These are phyloP conservation scores for Chrysoporthe cubensis DNA, from an alignment of 2,329 filamentous ascomycete genomes.

Conservation along the genomic window DNA sequence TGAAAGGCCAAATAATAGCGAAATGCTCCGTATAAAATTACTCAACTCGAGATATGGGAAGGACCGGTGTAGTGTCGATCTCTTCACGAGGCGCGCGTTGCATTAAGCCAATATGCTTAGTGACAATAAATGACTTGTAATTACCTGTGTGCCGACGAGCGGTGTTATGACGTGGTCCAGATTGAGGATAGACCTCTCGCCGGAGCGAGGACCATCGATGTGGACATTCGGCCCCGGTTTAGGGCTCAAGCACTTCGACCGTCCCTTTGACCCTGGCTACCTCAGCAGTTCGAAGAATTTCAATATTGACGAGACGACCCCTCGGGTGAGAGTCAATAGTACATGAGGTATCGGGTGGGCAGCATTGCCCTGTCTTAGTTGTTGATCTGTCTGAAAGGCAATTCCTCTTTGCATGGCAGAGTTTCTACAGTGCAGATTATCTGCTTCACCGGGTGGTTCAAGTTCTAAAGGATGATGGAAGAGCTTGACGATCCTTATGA, in stretches of 20 bases:
- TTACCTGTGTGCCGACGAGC: too few relatives aligned
- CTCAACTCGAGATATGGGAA: too few relatives aligned
- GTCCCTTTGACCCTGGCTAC: background rate
- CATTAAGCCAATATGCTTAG: too few relatives aligned
- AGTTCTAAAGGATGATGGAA: background rate
- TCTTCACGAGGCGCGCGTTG: too few relatives aligned
- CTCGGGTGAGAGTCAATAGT: background rate
- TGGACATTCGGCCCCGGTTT: background rate
- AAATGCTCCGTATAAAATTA: background rate
- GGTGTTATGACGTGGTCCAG: too few relatives aligned
- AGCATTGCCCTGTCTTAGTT: too few relatives aligned
- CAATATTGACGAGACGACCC: background rate
- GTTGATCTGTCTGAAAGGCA: background rate
- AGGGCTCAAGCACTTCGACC: background rate
- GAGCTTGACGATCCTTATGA: too few relatives aligned
- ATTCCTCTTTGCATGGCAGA: background rate
- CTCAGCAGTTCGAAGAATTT: background rate
- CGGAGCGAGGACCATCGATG: background rate
- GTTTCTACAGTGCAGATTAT: background rate
- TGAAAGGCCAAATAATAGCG: too few relatives aligned
- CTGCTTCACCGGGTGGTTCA: conserved; percentile 1
- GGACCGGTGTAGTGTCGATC: too few relatives aligned
- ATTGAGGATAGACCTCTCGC: too few relatives aligned
- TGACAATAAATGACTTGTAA: too few relatives aligned
- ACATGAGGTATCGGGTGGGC: too few relatives aligned